Conservation (phyloP, 768 basidiomycete genomes). For the Lactifluus volemus region DNA sequence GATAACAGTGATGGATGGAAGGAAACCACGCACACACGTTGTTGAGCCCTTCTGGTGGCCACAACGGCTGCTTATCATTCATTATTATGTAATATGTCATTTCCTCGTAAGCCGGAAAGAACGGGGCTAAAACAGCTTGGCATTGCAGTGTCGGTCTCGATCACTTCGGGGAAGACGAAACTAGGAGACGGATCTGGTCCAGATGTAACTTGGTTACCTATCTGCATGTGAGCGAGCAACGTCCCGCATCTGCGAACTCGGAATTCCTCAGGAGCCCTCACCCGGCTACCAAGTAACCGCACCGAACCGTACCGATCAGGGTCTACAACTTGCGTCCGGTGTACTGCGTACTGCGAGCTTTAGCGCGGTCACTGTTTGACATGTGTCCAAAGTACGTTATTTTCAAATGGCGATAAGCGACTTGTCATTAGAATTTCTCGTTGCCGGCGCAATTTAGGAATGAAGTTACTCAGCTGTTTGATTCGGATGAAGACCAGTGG, state of each 20-base stretch:
- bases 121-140: neutral
- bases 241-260: too few species aligned
- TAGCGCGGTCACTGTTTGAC: neutral
- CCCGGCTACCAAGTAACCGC: too few species aligned
- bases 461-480: neutral
- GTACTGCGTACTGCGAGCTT: neutral
- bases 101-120: neutral
- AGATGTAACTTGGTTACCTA: neutral
- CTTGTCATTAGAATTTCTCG: neutral
- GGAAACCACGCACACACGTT: neutral
- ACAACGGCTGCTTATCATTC: too few species aligned
- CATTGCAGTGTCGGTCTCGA: neutral
- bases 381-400: neutral
- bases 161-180: neutral
- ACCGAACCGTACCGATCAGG: too few species aligned
- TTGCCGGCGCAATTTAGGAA: neutral
- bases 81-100: neutral
- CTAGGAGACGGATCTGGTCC: too few species aligned
- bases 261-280: too few species aligned
- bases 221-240: too few species aligned
- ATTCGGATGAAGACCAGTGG: neutral
- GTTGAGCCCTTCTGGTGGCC: neutral
- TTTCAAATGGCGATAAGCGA: conserved; percentile 2
- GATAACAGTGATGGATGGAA: neutral
- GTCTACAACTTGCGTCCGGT: neutral